These are phyloP conservation scores for Leccinum ponderosum DNA, from an alignment of 1,284 basidiomycete species.

Conservation along the genomic window DNA sequence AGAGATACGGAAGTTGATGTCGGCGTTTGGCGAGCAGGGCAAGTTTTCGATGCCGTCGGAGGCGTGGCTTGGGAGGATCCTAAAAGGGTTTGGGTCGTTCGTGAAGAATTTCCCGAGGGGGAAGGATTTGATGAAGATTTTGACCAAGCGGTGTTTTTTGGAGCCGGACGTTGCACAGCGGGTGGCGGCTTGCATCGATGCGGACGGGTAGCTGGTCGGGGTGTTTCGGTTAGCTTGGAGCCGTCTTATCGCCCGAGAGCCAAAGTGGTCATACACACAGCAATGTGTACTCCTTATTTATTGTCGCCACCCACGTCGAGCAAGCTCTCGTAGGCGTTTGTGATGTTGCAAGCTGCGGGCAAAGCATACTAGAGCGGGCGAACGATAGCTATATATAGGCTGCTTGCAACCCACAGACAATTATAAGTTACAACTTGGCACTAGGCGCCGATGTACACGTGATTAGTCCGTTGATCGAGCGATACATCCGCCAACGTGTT, in stretches of 20 bases:
- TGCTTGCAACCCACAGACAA: too few species aligned
- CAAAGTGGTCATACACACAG: too few species aligned
- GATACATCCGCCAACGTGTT: too few species aligned
- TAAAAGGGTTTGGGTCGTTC: constrained; percentile 24
- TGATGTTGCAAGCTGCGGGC: too few species aligned
- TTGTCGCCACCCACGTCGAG: background rate
- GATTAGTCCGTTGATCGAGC: too few species aligned
- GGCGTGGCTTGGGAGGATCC: constrained; percentile 27
- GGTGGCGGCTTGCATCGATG: constrained; percentile 27
- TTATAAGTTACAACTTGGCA: too few species aligned
- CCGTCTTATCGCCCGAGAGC: too few species aligned
- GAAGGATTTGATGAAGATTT: constrained; percentile 25
- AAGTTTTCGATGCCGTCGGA: constrained; percentile 34
- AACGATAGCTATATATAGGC: too few species aligned
- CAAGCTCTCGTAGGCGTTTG: too few species aligned
- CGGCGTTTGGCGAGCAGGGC: constrained; percentile 20
- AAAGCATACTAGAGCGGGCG: too few species aligned
- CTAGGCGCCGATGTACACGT: background rate
- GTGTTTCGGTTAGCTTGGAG: background rate
- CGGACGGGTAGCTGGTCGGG: constrained; percentile 2
- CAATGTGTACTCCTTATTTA: too few species aligned
- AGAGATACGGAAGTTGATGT: constrained; percentile 15
- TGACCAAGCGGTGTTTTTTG: constrained; percentile 28
- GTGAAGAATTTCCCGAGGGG: constrained; percentile 25
- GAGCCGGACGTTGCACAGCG: constrained; percentile 26